Percentiles rank a stretch among this genome's conserved stretches.
Evolutionary conservation across 1,284 basidiomycete species (phyloP).

Genomic region (Termitomyces sp.): DNA sequence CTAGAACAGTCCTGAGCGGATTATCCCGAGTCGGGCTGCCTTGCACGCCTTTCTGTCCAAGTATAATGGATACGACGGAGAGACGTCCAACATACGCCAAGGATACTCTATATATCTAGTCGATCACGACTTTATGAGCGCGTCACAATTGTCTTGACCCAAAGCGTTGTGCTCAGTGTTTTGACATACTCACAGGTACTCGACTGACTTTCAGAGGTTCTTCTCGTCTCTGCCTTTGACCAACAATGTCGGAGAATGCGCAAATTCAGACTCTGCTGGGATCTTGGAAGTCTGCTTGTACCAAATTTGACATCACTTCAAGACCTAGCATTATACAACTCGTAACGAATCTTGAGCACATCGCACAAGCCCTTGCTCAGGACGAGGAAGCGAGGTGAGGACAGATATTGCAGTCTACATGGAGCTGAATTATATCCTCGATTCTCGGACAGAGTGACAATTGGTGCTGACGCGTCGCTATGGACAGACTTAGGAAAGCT

Average conservation of each 20-base stretch:
- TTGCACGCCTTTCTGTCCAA: background rate
- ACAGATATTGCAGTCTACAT: background rate
- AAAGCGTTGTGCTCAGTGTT: background rate
- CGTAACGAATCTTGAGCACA: conserved; percentile 35
- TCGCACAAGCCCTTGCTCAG: conserved; percentile 41
- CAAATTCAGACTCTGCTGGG: conserved; percentile 20
- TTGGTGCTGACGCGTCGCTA: conserved; percentile 44
- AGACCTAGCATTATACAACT: conserved; percentile 25
- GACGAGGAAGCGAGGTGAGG: conserved; percentile 40
- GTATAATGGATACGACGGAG: background rate
- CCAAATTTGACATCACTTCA: conserved; percentile 31
- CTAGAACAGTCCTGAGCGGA: background rate
- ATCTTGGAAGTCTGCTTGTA: conserved; percentile 34
- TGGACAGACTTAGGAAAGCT: conserved; percentile 50
- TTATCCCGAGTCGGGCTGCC: background rate
- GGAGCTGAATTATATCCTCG: background rate
- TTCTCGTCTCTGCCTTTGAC: background rate
- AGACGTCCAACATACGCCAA: background rate
- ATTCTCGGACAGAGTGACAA: conserved; percentile 29
- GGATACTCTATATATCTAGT: background rate
- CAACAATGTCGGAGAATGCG: conserved; percentile 7
- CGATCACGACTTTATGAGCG: background rate
- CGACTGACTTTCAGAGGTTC: background rate
- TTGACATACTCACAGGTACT: background rate
- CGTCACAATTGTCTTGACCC: background rate